A percentile compares a stretch with the other conserved stretches of the same genome.
phyloP scores from a whole-genome alignment of 495 filamentous ascomycete genomes.

The Mytilinidion resinicola region DNA sequence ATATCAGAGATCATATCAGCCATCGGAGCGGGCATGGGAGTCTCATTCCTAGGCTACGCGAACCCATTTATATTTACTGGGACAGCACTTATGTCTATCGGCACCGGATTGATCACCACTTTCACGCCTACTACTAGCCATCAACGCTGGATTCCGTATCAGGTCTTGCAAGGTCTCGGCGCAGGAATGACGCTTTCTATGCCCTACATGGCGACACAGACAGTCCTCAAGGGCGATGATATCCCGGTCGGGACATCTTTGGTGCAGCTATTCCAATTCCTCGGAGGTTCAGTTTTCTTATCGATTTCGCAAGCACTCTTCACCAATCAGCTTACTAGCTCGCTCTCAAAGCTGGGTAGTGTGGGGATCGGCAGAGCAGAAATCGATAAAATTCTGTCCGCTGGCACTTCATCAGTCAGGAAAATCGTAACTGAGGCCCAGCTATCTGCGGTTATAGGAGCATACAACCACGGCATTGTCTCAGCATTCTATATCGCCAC shows the following conservation, averaged over 20 bases:
- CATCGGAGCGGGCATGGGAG: not conserved
- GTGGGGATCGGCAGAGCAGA: not conserved
- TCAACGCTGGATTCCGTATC: slow-evolving; percentile 1
- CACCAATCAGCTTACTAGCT: not conserved
- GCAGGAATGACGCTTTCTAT: not conserved
- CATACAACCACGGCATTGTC: not conserved
- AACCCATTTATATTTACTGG: not conserved
- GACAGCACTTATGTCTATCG: not conserved
- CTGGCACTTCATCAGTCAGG: not conserved
- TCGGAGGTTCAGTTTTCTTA: not conserved
- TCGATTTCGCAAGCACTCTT: not conserved
- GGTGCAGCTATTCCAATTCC: not conserved
- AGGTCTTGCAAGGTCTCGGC: slow-evolving; percentile 2
- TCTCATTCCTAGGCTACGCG: not conserved
- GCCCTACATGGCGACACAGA: not conserved
- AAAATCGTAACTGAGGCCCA: not conserved
- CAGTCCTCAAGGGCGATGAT: not conserved
- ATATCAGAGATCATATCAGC: not conserved
- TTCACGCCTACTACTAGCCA: not conserved
- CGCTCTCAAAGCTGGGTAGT: not conserved
- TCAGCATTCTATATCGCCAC: not conserved
- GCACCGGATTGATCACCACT: not conserved
- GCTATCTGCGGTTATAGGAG: not conserved
- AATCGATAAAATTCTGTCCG: not conserved
- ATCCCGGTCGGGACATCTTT: not conserved